phyloP scores from a whole-genome alignment of 2,329 filamentous ascomycete genomes.

The Eutypella sp. region DNA sequence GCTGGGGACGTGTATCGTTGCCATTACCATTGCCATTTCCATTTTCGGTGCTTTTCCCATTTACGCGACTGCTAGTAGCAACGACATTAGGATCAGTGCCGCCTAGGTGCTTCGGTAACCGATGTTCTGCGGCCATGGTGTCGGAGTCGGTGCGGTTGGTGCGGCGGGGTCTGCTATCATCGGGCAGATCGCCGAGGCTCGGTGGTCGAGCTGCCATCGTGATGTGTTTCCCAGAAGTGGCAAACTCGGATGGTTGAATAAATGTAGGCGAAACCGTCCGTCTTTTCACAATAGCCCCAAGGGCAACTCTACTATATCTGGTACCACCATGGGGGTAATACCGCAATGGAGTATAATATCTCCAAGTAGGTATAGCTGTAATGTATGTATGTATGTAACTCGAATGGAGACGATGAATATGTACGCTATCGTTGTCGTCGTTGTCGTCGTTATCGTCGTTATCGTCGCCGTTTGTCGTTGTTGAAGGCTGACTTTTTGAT shows the following conservation, averaged over 20 bases:
- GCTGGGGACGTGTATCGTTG: too few species aligned
- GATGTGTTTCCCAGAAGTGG: too few species aligned
- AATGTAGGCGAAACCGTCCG: too few species aligned
- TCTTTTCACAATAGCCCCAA: neutral
- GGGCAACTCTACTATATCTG: neutral
- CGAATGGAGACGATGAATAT: too few species aligned
- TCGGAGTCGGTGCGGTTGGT: neutral
- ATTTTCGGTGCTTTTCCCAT: too few species aligned
- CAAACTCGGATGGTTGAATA: too few species aligned
- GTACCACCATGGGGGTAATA: neutral
- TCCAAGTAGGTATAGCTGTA: too few species aligned
- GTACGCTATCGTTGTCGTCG: too few species aligned
- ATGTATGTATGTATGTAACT: neutral
- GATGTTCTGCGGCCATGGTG: neutral
- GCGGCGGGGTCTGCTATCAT: neutral
- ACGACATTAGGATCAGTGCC: neutral
- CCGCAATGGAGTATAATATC: neutral
- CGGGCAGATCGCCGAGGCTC: neutral
- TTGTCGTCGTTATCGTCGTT: too few species aligned
- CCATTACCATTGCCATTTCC: neutral
- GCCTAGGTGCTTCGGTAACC: neutral
- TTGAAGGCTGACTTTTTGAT: too few species aligned
- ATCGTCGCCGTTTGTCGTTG: too few species aligned
- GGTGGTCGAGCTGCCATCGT: neutral
- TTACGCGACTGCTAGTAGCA: too few species aligned